These are phyloP conservation scores for Raffaelea ambrosiae DNA, from an alignment of 2,329 filamentous ascomycete species.

Conservation along the genomic window DNA sequence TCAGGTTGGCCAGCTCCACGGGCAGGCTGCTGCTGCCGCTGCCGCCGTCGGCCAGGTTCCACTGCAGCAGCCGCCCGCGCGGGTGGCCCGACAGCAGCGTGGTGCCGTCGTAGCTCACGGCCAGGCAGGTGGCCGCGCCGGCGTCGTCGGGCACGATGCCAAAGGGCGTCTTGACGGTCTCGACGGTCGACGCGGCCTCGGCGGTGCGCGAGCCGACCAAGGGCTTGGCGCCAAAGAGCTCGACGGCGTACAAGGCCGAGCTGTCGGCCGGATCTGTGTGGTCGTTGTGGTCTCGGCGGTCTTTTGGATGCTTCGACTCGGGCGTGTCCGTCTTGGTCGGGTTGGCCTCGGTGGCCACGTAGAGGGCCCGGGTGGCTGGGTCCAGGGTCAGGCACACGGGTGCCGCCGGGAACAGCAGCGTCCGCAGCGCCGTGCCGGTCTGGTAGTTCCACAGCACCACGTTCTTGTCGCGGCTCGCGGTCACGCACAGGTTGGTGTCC, in stretches of 20 bases:
- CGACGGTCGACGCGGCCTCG: slow-evolving; percentile 48
- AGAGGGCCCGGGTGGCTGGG: slow-evolving; percentile 74
- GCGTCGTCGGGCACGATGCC: slow-evolving; percentile 53
- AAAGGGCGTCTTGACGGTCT: slow-evolving; percentile 45
- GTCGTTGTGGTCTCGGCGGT: background rate
- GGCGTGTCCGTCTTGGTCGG: no score
- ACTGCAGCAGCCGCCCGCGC: slow-evolving; percentile 68
- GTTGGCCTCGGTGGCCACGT: slow-evolving; percentile 70
- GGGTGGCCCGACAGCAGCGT: slow-evolving; percentile 72
- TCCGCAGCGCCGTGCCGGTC: slow-evolving; percentile 67
- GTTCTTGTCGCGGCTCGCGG: slow-evolving; percentile 76
- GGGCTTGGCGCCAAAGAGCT: slow-evolving; percentile 54
- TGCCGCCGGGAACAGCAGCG: slow-evolving; percentile 66
- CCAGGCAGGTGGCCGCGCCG: slow-evolving; percentile 59
- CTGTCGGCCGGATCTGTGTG: slow-evolving; percentile 34
- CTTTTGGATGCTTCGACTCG: background rate
- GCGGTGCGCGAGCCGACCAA: slow-evolving; percentile 44
- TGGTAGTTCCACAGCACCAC: slow-evolving; percentile 91
- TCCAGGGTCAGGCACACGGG: slow-evolving; percentile 71
- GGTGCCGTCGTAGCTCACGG: slow-evolving; percentile 75
- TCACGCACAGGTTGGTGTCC: slow-evolving; percentile 74
- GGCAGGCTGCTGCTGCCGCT: slow-evolving; percentile 32
- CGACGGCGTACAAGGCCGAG: slow-evolving; percentile 61
- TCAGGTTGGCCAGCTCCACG: slow-evolving; percentile 61
- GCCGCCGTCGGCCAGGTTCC: slow-evolving; percentile 59